Evolutionary conservation across 805 yeast genomes (phyloP), one percentile per base, ranked within the genome.

Genomic region (Metschnikowia lunata): DNA sequence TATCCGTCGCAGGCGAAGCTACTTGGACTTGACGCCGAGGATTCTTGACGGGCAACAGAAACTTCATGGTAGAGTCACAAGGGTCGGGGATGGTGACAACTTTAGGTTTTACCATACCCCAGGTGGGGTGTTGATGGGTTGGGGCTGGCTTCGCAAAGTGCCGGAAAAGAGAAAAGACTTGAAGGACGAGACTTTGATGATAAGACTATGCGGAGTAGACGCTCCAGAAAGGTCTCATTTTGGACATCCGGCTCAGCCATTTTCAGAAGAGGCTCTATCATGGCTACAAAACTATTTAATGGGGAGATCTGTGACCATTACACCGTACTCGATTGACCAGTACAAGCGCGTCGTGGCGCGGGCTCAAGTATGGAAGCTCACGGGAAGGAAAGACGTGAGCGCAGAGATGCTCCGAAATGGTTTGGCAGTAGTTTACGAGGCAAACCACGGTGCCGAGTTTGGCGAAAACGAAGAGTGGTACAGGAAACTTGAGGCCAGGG

Each of bases 181-280:
- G 32, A 78, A 80, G 49, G 78, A 78, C 48, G 72, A 82, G 51
- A 93, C 99, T 0, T 68, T 93, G 31, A 82, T 84, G 62, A 78
- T 93, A 5, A 72, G 99, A 38, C 67, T 93, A 15, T 85, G 93
- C 63, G 99, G 97, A 0, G 83, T 91, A 12, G 99, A 93, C 72
- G 99, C 99, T 0, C 99, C 99, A 1, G 99, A 93, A 59, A 71
- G 95, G 35, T 78, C 95, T 1, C 97, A 93, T 68, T 93, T 88
- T 63, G 99, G 99, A 1, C 85, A 85, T 48, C 89, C 95, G 0
- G 85, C 96, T 0, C 99, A 93, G 60, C 91, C 93, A 0, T 85
- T 65, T 59, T 80, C 93, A 30, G 87, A 82, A 34, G 97, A 93
- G 53, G 93, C 97, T 0, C 63, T 90, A 44, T 58, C 57, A 6